phyloP scores from a whole-genome alignment of 441 rosid species.

The Croton setiger region DNA sequence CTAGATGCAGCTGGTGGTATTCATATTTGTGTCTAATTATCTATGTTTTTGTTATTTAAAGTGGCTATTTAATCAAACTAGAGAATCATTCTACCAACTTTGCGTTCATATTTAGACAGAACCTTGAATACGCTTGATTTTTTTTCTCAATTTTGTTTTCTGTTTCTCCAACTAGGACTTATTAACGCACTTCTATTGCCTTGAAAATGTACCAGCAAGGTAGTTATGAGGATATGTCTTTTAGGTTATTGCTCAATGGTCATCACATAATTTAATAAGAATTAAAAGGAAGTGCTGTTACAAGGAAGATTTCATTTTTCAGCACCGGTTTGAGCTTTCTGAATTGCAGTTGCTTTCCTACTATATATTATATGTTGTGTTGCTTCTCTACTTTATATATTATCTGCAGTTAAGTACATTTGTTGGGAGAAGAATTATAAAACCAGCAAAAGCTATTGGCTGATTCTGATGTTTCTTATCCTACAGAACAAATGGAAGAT shows the following conservation, averaged over 20 bases:
- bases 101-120: background rate
- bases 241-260: background rate
- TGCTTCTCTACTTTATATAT: background rate
- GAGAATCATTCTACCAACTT: background rate
- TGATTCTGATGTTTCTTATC: slow-evolving; percentile 6
- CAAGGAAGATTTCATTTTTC: background rate
- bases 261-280: background rate
- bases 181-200: background rate
- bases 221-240: background rate
- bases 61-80: background rate
- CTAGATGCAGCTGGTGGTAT: background rate
- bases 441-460: background rate
- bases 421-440: slow-evolving; percentile 2
- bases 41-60: too few species aligned
- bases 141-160: too few species aligned
- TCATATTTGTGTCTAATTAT: background rate
- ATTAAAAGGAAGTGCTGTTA: background rate
- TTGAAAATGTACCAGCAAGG: background rate
- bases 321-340: background rate
- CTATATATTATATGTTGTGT: background rate
- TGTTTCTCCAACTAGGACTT: background rate
- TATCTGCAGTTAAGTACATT: background rate
- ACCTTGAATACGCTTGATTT: too few species aligned
- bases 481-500: slow-evolving; percentile 95
- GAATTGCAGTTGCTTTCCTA: background rate